Base-by-base conservation (phyloP, 139 green algal genomes). In the Astrephomene gubernaculifera region DNA sequence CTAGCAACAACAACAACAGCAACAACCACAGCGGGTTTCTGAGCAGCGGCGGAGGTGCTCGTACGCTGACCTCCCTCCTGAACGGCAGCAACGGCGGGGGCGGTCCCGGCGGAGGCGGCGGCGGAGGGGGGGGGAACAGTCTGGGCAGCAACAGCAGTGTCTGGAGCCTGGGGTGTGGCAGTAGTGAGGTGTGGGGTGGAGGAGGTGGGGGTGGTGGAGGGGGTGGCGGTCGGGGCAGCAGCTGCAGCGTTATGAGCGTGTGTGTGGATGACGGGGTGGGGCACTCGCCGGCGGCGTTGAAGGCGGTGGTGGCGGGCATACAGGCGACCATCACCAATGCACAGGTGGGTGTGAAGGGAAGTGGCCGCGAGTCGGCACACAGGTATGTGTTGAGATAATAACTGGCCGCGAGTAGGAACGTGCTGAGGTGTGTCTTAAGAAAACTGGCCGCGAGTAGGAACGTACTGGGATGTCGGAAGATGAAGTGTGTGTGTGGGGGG, bases 241-340 rank as follows among this genome's bases (percentile, higher is more conserved):
- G 38, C 76, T 73, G 57, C 31, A 54, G 1, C 76, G 60, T 12
- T 0, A 1, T 75, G 27, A 67, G 43, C 43, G 74, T 84, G 31
- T 31, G 27, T 2, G 61, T 84, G 43, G 78, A 84, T 27, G 78
- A 84, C 63, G 31, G 49, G 31, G 60, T 74, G 17, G 52, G 43
- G 24, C 65, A 78, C 79, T 60, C 45, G 25, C 65, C 79, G 2
- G 79, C 79, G 45, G 65, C 78, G 49, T 43, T 85, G 8, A 75
- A 74, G 61, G 44, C 75, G 79, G 64, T 84, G n/a, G 79, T 85
- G 44, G 64, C 63, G 35, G 64, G 63, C 10, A 74, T 85, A 33
- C 78, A 84, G 61, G 61, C 61, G 61, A 73, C 78, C 60, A 84
- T 84, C 63, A 27, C 61, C 21, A 45, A 31, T 9, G 33, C 64